A percentile compares a stretch with the other conserved stretches of the same genome.
These are phyloP conservation scores for Oryza punctata DNA, from an alignment of 176 grass and related monocot genomes.

Conservation along the genomic window DNA sequence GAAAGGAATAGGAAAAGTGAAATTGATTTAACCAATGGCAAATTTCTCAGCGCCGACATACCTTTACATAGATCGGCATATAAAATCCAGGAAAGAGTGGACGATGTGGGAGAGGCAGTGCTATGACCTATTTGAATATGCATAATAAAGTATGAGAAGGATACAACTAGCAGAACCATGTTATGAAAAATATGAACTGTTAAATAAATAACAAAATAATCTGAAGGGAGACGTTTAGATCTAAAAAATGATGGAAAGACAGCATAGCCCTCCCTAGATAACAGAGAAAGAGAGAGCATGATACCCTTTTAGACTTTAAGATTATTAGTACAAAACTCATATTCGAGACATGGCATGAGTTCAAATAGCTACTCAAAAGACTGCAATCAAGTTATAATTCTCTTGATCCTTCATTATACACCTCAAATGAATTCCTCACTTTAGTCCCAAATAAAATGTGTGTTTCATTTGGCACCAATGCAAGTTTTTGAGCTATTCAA, in stretches of 20 bases:
- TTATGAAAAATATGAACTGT: background rate
- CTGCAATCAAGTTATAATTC: conserved; percentile 14
- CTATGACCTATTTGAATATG: conserved; percentile 70
- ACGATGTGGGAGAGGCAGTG: conserved; percentile 89
- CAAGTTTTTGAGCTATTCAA: conserved; percentile 12
- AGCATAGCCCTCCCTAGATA: background rate
- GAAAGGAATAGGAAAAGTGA: conserved; percentile 11
- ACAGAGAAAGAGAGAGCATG: background rate
- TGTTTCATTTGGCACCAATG: background rate
- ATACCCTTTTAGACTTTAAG: background rate
- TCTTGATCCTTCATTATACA: background rate
- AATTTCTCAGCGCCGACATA: conserved; percentile 24
- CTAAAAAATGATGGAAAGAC: background rate
- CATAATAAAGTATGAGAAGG: conserved; percentile 30
- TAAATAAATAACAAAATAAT: background rate
- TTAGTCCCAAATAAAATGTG: background rate
- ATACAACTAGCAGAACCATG: conserved; percentile 26
- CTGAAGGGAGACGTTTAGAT: background rate
- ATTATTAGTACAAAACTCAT: background rate
- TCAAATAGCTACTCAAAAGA: conserved; percentile 6
- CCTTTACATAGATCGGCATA: conserved; percentile 96
- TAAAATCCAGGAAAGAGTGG: conserved; percentile 99
- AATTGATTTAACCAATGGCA: conserved; percentile 9
- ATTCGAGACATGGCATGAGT: background rate
- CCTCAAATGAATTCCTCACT: conserved; percentile 1